These are phyloP conservation scores for Silene coronaria DNA, from an alignment of 179 eudicot genomes.

Conservation along the genomic window DNA sequence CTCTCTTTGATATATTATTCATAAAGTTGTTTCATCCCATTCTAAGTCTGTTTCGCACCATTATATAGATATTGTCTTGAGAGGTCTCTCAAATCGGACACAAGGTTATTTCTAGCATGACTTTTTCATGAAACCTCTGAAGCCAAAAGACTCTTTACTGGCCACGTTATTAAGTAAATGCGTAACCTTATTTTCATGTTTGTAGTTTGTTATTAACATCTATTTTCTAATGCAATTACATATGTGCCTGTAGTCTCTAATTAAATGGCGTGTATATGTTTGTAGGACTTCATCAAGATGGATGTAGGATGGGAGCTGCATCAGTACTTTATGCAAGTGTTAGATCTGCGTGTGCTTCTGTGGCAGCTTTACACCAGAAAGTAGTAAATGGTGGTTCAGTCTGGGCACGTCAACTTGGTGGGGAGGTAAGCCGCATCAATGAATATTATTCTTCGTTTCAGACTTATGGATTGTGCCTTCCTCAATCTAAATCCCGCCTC, in stretches of 20 bases:
- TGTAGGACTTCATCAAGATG: slow-evolving; percentile 84
- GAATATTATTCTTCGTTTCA: not conserved
- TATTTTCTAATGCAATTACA: not conserved
- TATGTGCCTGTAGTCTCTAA: not conserved
- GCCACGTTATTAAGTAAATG: not conserved
- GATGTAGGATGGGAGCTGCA: slow-evolving; percentile 74
- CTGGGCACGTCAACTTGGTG: slow-evolving; percentile 99
- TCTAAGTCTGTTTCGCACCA: not conserved
- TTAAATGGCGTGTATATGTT: slow-evolving; percentile 16
- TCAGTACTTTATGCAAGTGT: slow-evolving; percentile 72
- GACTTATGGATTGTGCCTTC: slow-evolving; percentile 4
- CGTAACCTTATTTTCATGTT: not conserved
- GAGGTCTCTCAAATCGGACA: not conserved
- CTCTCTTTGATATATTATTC: not conserved
- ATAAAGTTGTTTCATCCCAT: not conserved
- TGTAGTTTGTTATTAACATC: not conserved
- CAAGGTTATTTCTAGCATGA: not conserved
- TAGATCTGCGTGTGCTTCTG: slow-evolving; percentile 78
- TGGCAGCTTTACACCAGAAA: slow-evolving; percentile 75
- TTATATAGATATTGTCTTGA: not conserved
- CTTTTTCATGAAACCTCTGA: not conserved
- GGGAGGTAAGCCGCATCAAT: slow-evolving; percentile 55
- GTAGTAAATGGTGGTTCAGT: slow-evolving; percentile 51
- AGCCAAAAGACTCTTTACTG: not conserved
- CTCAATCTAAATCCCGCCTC: not conserved